phyloP scores from a whole-genome alignment of 2,329 filamentous ascomycete species.

The Apiospora pterosperma region DNA sequence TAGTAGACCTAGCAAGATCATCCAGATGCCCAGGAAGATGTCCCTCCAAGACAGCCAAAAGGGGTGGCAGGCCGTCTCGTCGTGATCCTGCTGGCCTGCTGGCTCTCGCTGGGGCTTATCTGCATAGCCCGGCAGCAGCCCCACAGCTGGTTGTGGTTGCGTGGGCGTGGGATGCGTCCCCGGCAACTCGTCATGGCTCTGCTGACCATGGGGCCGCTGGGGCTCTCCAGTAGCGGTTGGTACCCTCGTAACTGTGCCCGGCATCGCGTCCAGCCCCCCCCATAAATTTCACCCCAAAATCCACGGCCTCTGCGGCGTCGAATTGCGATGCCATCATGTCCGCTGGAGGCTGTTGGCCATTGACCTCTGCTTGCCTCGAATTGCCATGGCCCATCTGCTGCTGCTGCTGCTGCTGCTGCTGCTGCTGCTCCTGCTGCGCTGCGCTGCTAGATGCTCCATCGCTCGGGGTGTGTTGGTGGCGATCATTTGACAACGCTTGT shows the following conservation, averaged over 20 bases:
- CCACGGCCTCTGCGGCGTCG: neutral
- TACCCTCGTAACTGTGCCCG: neutral
- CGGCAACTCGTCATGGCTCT: neutral
- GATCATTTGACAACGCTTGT: neutral
- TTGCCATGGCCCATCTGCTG: neutral
- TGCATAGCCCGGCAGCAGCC: neutral
- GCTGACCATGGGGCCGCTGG: neutral
- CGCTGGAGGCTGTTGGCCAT: neutral
- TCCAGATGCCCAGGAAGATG: neutral
- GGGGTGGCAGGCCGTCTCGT: neutral
- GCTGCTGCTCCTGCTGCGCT: no score
- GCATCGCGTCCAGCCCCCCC: neutral
- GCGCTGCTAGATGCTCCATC: no score
- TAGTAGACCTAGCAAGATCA: neutral
- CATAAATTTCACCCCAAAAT: neutral
- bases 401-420: neutral
- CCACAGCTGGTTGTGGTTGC: neutral
- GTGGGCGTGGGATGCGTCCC: neutral
- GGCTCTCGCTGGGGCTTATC: neutral
- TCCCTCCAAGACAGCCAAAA: neutral
- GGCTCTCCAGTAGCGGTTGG: neutral
- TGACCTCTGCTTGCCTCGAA: neutral
- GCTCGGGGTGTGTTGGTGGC: no score
- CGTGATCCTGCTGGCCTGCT: neutral
- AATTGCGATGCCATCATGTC: neutral